phyloP scores from a whole-genome alignment of 106 monocot species.

The Xerophyta viscosa region DNA sequence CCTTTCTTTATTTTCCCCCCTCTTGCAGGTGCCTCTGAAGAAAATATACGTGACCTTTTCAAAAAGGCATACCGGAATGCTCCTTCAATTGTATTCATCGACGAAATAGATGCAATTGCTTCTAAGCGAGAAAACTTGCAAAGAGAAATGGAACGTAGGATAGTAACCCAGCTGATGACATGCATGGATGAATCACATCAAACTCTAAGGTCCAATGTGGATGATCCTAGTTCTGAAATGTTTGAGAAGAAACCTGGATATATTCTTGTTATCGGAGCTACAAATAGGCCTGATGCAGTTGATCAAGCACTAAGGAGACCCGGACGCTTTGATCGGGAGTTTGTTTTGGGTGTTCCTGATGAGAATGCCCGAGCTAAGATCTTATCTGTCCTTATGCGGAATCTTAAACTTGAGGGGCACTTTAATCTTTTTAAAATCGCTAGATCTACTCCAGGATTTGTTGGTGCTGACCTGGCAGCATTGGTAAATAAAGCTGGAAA shows the following conservation, averaged over 20 bases:
- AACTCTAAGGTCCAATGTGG: slow-evolving; percentile 18
- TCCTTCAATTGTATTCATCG: slow-evolving; percentile 92
- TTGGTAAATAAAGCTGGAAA: slow-evolving; percentile 79
- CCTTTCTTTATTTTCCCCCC: too few relatives aligned
- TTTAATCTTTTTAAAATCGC: slow-evolving; percentile 78
- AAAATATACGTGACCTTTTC: slow-evolving; percentile 78
- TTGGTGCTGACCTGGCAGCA: slow-evolving; percentile 87
- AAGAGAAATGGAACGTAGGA: slow-evolving; percentile 88
- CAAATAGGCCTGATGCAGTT: slow-evolving; percentile 89
- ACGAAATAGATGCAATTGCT: slow-evolving; percentile 98
- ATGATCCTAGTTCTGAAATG: slow-evolving; percentile 19
- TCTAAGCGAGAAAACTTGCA: slow-evolving; percentile 87
- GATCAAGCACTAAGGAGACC: slow-evolving; percentile 87
- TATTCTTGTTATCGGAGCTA: slow-evolving; percentile 98
- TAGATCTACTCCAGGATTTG: slow-evolving; percentile 83
- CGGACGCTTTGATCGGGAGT: slow-evolving; percentile 77
- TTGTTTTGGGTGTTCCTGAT: slow-evolving; percentile 81
- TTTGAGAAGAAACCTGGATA: slow-evolving; percentile 54
- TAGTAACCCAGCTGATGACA: slow-evolving; percentile 94
- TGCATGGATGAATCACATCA: slow-evolving; percentile 95
- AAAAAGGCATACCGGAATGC: slow-evolving; percentile 80
- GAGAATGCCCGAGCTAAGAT: slow-evolving; percentile 66
- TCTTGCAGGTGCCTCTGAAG: slow-evolving; percentile 79
- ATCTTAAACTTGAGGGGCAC: slow-evolving; percentile 53
- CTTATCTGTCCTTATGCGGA: slow-evolving; percentile 40